Evolutionary conservation across 23 red algal species (phyloP).

Genomic region (Gracilaria gracilis): DNA sequence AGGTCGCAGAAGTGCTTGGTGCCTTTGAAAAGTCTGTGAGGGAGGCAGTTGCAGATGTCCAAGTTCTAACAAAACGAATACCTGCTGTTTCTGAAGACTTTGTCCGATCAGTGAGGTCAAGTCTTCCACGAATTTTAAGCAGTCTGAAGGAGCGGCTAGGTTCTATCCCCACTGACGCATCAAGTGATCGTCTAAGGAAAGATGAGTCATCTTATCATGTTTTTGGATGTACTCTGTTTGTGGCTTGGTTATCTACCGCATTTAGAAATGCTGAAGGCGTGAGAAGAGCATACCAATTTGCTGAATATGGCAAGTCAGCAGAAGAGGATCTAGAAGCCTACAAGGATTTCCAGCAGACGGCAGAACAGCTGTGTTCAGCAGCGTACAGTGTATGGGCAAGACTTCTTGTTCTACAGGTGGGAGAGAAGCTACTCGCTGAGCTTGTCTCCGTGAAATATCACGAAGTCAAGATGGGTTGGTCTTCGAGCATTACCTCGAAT

Average conservation of each 20-base stretch:
- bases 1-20: slow-evolving; percentile 35
- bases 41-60: slow-evolving; percentile 40
- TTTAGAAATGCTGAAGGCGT: slow-evolving; percentile 42
- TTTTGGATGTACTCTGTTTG: slow-evolving; percentile 43
- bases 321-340: slow-evolving; percentile 1
- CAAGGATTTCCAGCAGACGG: slow-evolving; percentile 27
- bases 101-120: slow-evolving; percentile 21
- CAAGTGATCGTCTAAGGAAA: background rate
- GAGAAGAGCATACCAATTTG: slow-evolving; percentile 29
- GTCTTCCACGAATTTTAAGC: slow-evolving; percentile 44
- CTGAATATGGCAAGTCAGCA: background rate
- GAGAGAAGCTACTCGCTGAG: slow-evolving; percentile 25
- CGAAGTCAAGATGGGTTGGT: slow-evolving; percentile 57
- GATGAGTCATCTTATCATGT: slow-evolving; percentile 6
- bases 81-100: slow-evolving; percentile 31
- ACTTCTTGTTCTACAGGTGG: background rate
- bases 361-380: slow-evolving; percentile 6
- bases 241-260: slow-evolving; percentile 49
- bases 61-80: slow-evolving; percentile 42
- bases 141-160: slow-evolving; percentile 13
- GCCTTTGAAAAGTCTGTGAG: slow-evolving; percentile 40
- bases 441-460: slow-evolving; percentile 4
- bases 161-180: slow-evolving; percentile 37
- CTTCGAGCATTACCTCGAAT: background rate
- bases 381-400: slow-evolving; percentile 53